Base-by-base conservation (phyloP, 768 basidiomycete species). In the Lentinula sp. region DNA sequence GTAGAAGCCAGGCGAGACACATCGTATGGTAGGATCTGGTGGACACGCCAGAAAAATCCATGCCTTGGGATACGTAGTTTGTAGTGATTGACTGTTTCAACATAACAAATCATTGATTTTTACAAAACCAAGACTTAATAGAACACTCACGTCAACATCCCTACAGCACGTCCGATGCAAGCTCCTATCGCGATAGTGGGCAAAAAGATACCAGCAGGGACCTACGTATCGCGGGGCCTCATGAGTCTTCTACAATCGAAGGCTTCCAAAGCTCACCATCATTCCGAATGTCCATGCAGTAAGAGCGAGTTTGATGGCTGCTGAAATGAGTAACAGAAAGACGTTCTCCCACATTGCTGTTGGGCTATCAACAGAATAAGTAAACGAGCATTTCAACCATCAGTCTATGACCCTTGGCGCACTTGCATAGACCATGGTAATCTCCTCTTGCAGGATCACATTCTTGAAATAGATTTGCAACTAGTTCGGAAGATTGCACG, bases 351-450 rank as follows among this genome's bases (percentile, higher is more conserved):
- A 80, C 63, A 82, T 80, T 7, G 87, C 86, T 4, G 80, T 83
- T 2, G 86, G 83, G 67, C 88, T 90, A 56, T 3, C 53, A 35
- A 59, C 16, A 10, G 13, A 42, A 49, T 13, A 10, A 18, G 3
- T 10, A 16, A 16, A 20, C 8, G 48, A 20, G 37, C 49, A 3
- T 41, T 18, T 5, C 46, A 20, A 36, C 8, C 13, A 28, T 23
- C 9, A 51, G 8, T 9, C 20, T 23, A 23, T 41, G 8, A 32
- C 20, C 18, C 16, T 7, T 18, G 13, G 72, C 86, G 65, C 67
- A 89, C 88, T 90, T 89, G 86, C 93, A 95, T 36, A 94, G 76
- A 2, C 88, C 88, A 65, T 88, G 88, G 63, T 84, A 87, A 67
- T 88, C 85, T 6, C 80, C 80, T 66, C 83, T 87, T 4, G 73